phyloP scores from a whole-genome alignment of 495 filamentous ascomycete species.

The Wilcoxina mikolae region DNA sequence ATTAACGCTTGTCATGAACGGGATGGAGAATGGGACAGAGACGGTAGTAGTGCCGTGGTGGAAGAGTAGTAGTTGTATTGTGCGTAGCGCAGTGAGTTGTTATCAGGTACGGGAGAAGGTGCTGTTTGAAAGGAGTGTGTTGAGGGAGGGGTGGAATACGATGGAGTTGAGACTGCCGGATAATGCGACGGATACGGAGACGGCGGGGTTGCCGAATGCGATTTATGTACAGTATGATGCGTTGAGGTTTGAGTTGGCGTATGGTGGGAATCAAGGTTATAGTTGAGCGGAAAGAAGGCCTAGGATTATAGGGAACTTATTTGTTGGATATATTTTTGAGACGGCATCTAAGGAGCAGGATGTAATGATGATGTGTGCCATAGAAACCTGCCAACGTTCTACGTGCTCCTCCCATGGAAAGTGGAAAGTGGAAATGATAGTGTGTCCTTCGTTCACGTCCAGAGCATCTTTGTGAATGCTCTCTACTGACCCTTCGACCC shows the following conservation, averaged over 20 bases:
- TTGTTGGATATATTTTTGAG: too few species aligned
- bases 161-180: slow-evolving; percentile 38
- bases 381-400: too few species aligned
- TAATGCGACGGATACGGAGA: slow-evolving; percentile 41
- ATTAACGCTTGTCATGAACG: slow-evolving; percentile 34
- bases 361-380: too few species aligned
- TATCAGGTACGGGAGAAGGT: slow-evolving; percentile 42
- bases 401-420: too few species aligned
- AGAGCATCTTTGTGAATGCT: too few species aligned
- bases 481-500: too few species aligned
- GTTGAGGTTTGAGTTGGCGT: slow-evolving; percentile 37
- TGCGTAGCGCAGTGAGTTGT: slow-evolving; percentile 41
- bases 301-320: too few species aligned
- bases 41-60: slow-evolving; percentile 29
- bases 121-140: slow-evolving; percentile 34
- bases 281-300: too few species aligned
- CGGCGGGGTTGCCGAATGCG: slow-evolving; percentile 35
- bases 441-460: too few species aligned
- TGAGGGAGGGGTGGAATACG: slow-evolving; percentile 36
- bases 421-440: too few species aligned
- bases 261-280: too few species aligned
- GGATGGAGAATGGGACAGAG: slow-evolving; percentile 19
- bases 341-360: too few species aligned
- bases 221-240: slow-evolving; percentile 49
- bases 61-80: slow-evolving; percentile 38